Base-by-base conservation (phyloP, 2,329 filamentous ascomycete genomes). In the Penicillium glabrum region DNA sequence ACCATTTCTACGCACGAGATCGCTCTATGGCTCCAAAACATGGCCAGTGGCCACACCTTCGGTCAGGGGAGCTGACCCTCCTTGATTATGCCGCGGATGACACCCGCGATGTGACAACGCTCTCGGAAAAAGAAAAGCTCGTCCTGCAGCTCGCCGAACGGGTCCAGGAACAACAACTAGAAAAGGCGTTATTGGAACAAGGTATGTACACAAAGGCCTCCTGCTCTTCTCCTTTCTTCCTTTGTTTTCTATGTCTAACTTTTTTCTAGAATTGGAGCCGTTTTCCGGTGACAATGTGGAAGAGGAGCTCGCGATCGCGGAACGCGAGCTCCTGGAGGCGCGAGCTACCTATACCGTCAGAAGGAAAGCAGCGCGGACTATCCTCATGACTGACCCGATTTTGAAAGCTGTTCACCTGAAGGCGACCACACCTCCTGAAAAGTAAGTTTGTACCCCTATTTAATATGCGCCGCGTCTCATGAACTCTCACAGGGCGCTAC, bases 341-440 rank as follows among this genome's bases (percentile, higher is more conserved):
- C 86, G 86, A 68, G 86, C 89, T 54, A 81, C 82, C 56, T 90
- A 90, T 72, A 81, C 85, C 41, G 79, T 93, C 54, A 86, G 86
- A 61, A 88, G 88, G 70, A 86, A 86, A 59, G 86, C 90, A 23
- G 80, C 87, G 23, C 85, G 89, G 59, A 86, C 82, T 46, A 85
- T 90, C 52, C 75, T 95, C 62, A 85, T 86, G 64, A 86, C 87
- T 55, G 88, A 91, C 66, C 90, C 91, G 8, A 86, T 90, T 41
- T 78, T 96, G 56, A 90, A 89, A 67, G 88, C 91, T 7, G 86
- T 93, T 39, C 90, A 96, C 71, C 79, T 83, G 58, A 86, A 86
- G 44, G 83, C 83, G 13, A 81, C 85, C 19, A 84, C 85, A 2
- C 83, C 84, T 45, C 79, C 87, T 51, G 90, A 95, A 75, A 84